Evolutionary conservation across 129 eudicot genomes (phyloP), one percentile per base, ranked within the genome.

Genomic region (Centaurea solstitialis): DNA sequence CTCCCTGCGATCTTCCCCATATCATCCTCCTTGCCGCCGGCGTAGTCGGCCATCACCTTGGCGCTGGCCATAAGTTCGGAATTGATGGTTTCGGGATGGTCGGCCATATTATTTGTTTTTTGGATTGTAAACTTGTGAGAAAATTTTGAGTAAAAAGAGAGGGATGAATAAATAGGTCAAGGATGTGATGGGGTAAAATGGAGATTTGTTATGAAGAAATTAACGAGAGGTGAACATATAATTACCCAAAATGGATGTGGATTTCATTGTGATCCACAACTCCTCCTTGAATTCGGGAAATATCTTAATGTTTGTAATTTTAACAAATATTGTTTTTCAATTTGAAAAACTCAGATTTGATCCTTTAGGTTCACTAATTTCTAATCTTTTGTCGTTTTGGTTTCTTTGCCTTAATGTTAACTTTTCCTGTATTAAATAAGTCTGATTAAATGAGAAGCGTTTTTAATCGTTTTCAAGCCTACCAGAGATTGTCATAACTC

Each of bases 41-140:
- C 95, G 0, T 91, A 97, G 1, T 79, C 95, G 0, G 96, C 91
- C 70, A 94, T 62, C 74, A 90, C 75, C 80, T 92, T 90, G 53
- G 97, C 98, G 80, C 97, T 94, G 40, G 91, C 68, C 70, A 91
- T 21, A 6, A 91, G 89, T 68, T 90, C 98, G 0, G 93, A 70
- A 7, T 66, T 87, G 0, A 93, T 81, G 24, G 91, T 87, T 21
- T 81, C 80, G 0, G 76, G 87, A 66, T 83, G 81, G 50, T 73
- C 53, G 9, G 30, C 30, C 73, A 77, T 33, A 33, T 77, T 23
- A n/a, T 59, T 37, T 43, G 13, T 62, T 37, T 43, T n/a, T 26
- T 7, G 37, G 66, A 39, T 38, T 68, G 33, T 70, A 38, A 67
- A 26, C 33, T 28, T 76, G 81, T 73, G 77, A 68, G 79, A 38